Evolutionary conservation across 2,329 filamentous ascomycete species (phyloP).

Genomic region (Aotearoamyces nothofagi): DNA sequence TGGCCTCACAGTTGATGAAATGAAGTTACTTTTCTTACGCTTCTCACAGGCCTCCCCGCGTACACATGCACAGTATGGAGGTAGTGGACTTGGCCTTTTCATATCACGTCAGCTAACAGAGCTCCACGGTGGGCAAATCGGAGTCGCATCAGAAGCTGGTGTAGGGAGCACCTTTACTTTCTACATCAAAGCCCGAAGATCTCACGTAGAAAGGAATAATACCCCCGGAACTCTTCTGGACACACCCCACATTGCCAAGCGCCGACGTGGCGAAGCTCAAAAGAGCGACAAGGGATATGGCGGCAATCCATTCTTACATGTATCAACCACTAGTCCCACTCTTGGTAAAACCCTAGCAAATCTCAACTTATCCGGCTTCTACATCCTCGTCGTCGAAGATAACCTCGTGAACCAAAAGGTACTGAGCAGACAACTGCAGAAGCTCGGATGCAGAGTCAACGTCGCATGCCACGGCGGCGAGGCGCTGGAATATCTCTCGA

Average conservation of each 20-base stretch:
- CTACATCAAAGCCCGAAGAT: slow-evolving; percentile 36
- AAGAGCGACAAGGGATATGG: too few species aligned
- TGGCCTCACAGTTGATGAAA: slow-evolving; percentile 44
- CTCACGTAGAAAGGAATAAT: background rate
- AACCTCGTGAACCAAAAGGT: slow-evolving; percentile 53
- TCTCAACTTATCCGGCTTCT: background rate
- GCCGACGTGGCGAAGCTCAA: too few species aligned
- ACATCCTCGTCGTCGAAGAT: slow-evolving; percentile 48
- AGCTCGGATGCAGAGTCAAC: slow-evolving; percentile 40
- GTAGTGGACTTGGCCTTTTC: slow-evolving; percentile 47
- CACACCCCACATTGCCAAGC: background rate
- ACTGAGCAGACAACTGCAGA: slow-evolving; percentile 41
- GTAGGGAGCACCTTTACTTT: slow-evolving; percentile 47
- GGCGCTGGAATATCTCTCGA: slow-evolving; percentile 38
- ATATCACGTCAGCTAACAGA: slow-evolving; percentile 49
- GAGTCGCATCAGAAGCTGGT: slow-evolving; percentile 41
- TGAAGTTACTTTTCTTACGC: slow-evolving; percentile 48
- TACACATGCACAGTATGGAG: slow-evolving; percentile 42
- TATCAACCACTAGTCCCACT: background rate
- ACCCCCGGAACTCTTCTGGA: background rate
- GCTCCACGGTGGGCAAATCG: slow-evolving; percentile 49
- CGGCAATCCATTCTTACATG: too few species aligned
- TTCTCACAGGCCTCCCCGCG: slow-evolving; percentile 45
- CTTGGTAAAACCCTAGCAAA: slow-evolving; percentile 2
- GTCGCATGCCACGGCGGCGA: slow-evolving; percentile 50